phyloP scores from a whole-genome alignment of 2,329 filamentous ascomycete species.

The Zopfia rhizophila region DNA sequence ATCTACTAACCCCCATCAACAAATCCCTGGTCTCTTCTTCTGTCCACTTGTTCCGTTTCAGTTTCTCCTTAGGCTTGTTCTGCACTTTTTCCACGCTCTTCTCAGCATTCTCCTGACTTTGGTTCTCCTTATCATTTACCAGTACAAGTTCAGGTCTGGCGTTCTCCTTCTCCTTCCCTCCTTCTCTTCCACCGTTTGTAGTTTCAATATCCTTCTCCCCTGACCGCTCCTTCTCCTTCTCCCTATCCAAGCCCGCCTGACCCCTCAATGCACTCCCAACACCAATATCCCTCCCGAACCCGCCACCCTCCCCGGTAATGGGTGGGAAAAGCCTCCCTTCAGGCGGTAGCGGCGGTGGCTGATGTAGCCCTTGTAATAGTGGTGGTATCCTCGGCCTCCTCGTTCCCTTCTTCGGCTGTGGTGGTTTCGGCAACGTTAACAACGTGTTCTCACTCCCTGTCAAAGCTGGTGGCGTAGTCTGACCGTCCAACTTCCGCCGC shows the following conservation, averaged over 20 bases:
- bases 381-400: constrained; percentile 57
- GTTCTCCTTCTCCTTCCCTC: neutral
- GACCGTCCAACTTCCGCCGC: constrained; percentile 31
- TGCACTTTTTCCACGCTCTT: constrained; percentile 1
- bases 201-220: neutral
- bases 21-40: constrained; percentile 70
- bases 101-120: neutral
- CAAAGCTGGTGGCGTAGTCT: constrained; percentile 23
- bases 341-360: constrained; percentile 64
- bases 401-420: constrained; percentile 40
- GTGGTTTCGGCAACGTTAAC: constrained; percentile 53
- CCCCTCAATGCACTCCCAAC: constrained; percentile 26
- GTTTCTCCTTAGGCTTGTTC: constrained; percentile 52
- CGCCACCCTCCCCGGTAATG: constrained; percentile 62
- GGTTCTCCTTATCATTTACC: constrained; percentile 15
- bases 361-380: constrained; percentile 68
- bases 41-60: constrained; percentile 69
- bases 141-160: neutral
- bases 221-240: constrained; percentile 18
- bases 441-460: constrained; percentile 31
- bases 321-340: constrained; percentile 70
- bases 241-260: constrained; percentile 17
- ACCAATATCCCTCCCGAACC: constrained; percentile 34
- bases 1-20: constrained; percentile 67
- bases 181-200: neutral